Percentiles rank a stretch among this genome's conserved stretches.
These are phyloP conservation scores for Cinnamomum chago DNA, from an alignment of 164 flowering plant species.

Conservation along the genomic window DNA sequence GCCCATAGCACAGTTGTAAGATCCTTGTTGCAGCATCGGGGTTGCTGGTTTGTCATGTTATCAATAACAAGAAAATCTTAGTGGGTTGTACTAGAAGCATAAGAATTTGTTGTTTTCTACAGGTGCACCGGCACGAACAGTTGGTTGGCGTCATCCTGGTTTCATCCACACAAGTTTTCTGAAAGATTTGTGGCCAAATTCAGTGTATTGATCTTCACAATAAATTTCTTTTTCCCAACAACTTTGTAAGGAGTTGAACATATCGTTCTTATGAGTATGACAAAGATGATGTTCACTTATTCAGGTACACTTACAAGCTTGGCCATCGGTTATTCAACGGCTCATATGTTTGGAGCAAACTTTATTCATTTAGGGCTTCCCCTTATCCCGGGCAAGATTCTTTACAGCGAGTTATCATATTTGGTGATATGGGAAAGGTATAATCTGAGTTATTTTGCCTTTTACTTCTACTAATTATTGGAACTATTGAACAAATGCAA, in stretches of 20 bases:
- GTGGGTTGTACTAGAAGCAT: too few species aligned
- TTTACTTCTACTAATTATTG: too few species aligned
- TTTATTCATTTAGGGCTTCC: slow-evolving; percentile 54
- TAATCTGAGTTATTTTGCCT: background rate
- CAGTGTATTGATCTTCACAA: slow-evolving; percentile 26
- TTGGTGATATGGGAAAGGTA: slow-evolving; percentile 90
- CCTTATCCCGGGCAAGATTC: slow-evolving; percentile 86
- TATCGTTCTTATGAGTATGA: background rate
- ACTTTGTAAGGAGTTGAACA: background rate
- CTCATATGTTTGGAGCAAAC: slow-evolving; percentile 65
- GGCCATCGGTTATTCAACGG: slow-evolving; percentile 61
- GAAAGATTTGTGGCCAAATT: slow-evolving; percentile 79
- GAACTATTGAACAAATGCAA: too few species aligned
- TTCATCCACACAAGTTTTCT: slow-evolving; percentile 77
- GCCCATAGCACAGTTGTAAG: too few species aligned
- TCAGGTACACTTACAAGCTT: slow-evolving; percentile 66
- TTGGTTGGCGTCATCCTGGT: slow-evolving; percentile 98
- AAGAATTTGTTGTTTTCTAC: slow-evolving; percentile 8
- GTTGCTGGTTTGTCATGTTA: too few species aligned
- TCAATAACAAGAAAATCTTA: too few species aligned
- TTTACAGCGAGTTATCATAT: slow-evolving; percentile 63
- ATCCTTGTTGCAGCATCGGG: too few species aligned
- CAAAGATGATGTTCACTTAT: slow-evolving; percentile 2
- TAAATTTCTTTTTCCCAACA: background rate
- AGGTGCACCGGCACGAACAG: slow-evolving; percentile 92